Percentiles rank a stretch among this genome's conserved stretches.
Evolutionary conservation across 2,329 filamentous ascomycete species (phyloP).

Genomic region (Calonectria pauciramosa): DNA sequence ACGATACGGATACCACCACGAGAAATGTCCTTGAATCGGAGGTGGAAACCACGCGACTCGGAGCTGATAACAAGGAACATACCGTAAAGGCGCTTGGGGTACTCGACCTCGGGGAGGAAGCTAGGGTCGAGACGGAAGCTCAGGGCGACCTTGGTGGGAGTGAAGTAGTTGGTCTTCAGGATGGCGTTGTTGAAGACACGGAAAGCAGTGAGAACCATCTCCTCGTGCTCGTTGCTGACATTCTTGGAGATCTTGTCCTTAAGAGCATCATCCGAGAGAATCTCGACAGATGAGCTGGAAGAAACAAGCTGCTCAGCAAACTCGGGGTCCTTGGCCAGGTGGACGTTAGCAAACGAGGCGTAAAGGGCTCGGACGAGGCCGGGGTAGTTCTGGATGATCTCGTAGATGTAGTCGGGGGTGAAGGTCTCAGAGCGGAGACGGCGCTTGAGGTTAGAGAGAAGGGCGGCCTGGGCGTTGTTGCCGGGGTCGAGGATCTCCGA

Average conservation of each 20-base stretch:
- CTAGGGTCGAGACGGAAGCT: slow-evolving; percentile 93
- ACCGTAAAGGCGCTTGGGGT: slow-evolving; percentile 92
- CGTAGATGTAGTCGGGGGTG: slow-evolving; percentile 96
- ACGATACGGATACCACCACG: slow-evolving; percentile 98
- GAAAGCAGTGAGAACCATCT: slow-evolving; percentile 98
- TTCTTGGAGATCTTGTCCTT: slow-evolving; percentile 83
- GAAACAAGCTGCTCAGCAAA: slow-evolving; percentile 65
- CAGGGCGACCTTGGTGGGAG: slow-evolving; percentile 96
- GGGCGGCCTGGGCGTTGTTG: slow-evolving; percentile 87
- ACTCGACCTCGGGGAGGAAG: slow-evolving; percentile 93
- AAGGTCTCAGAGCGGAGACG: slow-evolving; percentile 96
- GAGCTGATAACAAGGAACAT: slow-evolving; percentile 99
- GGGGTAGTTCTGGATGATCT: slow-evolving; percentile 95
- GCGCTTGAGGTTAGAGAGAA: slow-evolving; percentile 95
- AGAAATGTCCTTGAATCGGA: slow-evolving; percentile 96
- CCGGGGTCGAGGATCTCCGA: slow-evolving; percentile 82
- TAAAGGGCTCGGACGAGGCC: slow-evolving; percentile 89
- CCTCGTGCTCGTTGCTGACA: slow-evolving; percentile 93
- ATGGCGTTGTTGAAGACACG: slow-evolving; percentile 94
- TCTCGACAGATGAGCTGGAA: slow-evolving; percentile 71
- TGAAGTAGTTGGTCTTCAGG: slow-evolving; percentile 97
- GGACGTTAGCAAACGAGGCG: slow-evolving; percentile 89
- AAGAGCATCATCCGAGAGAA: slow-evolving; percentile 81
- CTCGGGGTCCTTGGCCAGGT: slow-evolving; percentile 71
- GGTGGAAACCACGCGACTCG: slow-evolving; percentile 96